These are phyloP conservation scores for Spinellus fusiger DNA, from an alignment of 192 early-diverging fungal species.

Conservation along the genomic window DNA sequence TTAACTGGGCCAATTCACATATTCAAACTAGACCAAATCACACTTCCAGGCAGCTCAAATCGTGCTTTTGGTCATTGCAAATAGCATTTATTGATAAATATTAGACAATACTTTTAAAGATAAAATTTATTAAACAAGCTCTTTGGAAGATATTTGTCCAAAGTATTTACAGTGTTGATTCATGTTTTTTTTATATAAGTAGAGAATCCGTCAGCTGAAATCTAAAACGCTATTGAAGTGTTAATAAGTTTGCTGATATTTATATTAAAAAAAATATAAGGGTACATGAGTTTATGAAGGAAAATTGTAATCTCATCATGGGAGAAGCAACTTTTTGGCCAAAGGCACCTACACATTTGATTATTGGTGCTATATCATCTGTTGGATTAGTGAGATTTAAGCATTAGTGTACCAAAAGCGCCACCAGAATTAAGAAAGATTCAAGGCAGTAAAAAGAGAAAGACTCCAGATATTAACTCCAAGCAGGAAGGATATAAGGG, in stretches of 20 bases:
- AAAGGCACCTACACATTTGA: background rate
- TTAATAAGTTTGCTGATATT: background rate
- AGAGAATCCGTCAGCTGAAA: background rate
- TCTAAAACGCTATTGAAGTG: background rate
- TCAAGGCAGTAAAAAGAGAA: background rate
- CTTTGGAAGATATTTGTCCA: no score
- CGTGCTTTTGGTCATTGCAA: no score
- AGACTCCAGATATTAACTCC: background rate
- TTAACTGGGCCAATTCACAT: no score
- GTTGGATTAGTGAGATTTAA: background rate
- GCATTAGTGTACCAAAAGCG: background rate
- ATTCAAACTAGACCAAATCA: no score
- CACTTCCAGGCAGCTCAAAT: no score
- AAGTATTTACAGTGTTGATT: background rate
- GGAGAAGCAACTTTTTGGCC: background rate
- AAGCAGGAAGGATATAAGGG: background rate
- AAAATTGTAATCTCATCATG: background rate
- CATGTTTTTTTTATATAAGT: background rate
- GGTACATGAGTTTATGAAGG: conserved; percentile 5
- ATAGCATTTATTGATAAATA: no score
- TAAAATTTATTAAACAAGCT: no score
- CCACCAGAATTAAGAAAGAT: background rate
- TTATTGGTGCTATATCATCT: background rate
- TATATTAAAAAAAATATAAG: background rate
- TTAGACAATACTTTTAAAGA: no score